Base-by-base conservation (phyloP, 2,329 filamentous ascomycete species). In the Trichoderma gracile region DNA sequence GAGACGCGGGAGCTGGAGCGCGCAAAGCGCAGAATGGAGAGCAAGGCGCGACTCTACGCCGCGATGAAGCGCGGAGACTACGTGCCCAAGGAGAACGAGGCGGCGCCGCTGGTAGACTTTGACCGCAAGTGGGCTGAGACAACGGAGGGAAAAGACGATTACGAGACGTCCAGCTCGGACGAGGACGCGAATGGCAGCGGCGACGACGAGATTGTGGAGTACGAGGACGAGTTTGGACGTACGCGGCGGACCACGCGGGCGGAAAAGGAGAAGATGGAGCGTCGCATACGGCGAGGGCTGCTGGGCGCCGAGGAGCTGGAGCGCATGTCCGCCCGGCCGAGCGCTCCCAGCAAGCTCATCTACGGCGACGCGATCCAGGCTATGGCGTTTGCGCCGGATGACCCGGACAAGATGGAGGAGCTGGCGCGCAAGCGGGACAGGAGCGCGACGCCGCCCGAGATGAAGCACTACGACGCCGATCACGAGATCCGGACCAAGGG, bases 221-320 rank as follows among this genome's bases (percentile, higher is more conserved):
- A 92, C 74, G 84, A 89, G 59, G 95, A 99, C 76, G 95, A 98
- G 72, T 97, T 96, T 73, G 95, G 95, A 2, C 89, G 95, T n/a
- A 84, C 88, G 15, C 82, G 93, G 3, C 86, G 80, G 49, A 91
- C 89, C 19, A 94, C 91, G 0, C 84, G 84, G 54, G 84, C 87
- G 5, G 86, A 95, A 67, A 87, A 85, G 17, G 84, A 86, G 46
- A 83, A 83, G 7, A 82, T 90, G 69, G 84, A 89, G 69, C 84
- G 86, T 14, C 79, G 82, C 45, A 71, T 71, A 23, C 71, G 71
- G 54, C 84, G 85, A 61, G 80, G 83, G 8, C 78, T 83, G 2
- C 75, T 84, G 3, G 82, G 83, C 21, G 80, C 82, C 2, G 81
- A 87, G 60, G 87, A 90, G 67, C 81, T 90, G 3, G 89, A 89